phyloP scores from a whole-genome alignment of 345 rosid species.

The Dimocarpus longan region DNA sequence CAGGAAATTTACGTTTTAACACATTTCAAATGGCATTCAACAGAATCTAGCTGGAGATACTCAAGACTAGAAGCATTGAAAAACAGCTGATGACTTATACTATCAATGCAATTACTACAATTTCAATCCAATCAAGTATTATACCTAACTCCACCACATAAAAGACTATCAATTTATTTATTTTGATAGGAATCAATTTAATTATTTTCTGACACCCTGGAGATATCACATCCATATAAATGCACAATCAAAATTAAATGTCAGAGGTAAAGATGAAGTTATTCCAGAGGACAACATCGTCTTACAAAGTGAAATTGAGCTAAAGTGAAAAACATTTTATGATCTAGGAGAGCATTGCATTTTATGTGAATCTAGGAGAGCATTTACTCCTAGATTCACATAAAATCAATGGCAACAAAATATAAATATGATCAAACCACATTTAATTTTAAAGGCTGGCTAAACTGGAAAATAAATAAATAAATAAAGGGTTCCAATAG shows the following conservation, averaged over 20 bases:
- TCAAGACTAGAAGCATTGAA: neutral
- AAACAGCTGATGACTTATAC: neutral
- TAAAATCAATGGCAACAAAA: neutral
- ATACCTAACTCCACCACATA: neutral
- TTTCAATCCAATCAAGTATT: neutral
- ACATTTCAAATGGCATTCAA: neutral
- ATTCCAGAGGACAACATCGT: no score
- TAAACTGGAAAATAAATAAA: no score
- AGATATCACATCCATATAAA: neutral
- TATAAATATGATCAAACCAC: neutral
- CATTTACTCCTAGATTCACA: neutral
- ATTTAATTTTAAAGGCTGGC: no score
- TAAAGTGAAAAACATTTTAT: no score
- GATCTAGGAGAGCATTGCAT: no score
- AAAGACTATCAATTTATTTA: neutral
- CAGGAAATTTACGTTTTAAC: neutral
- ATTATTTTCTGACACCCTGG: neutral
- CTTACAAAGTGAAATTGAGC: no score
- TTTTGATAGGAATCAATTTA: no score
- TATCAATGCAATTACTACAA: neutral
- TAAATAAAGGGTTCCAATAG: neutral
- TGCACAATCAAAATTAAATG: neutral
- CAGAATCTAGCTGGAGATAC: neutral
- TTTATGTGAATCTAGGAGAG: neutral
- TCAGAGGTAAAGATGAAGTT: neutral